These are phyloP conservation scores for Umbelopsis sp. DNA, from an alignment of 192 early-diverging fungal species.

Conservation along the genomic window DNA sequence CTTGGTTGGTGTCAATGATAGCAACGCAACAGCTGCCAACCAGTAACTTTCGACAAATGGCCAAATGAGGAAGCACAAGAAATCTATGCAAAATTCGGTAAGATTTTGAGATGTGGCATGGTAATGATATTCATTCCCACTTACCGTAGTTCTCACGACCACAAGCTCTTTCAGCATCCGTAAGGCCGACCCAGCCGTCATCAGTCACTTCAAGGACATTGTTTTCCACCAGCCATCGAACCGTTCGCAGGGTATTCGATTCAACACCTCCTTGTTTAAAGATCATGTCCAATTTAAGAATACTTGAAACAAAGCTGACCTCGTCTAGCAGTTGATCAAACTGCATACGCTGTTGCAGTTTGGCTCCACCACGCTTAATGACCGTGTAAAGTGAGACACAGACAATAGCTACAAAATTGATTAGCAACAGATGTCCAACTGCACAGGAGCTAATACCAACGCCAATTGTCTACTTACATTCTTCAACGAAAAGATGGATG, in stretches of 20 bases:
- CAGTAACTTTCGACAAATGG: slow-evolving; percentile 90
- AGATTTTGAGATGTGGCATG: no score
- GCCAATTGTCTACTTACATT: slow-evolving; percentile 55
- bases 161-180: slow-evolving; percentile 50
- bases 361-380: slow-evolving; percentile 75
- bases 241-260: slow-evolving; percentile 61
- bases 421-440: no score
- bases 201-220: slow-evolving; percentile 48
- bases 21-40: slow-evolving; percentile 57
- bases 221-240: slow-evolving; percentile 57
- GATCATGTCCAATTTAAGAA: slow-evolving; percentile 82
- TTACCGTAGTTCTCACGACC: slow-evolving; percentile 68
- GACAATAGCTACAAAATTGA: slow-evolving; percentile 76
- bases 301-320: slow-evolving; percentile 71
- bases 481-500: slow-evolving; percentile 55
- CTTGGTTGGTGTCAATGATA: slow-evolving; percentile 42
- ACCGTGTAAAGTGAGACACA: slow-evolving; percentile 77
- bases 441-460: no score
- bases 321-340: slow-evolving; percentile 59
- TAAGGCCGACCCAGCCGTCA: slow-evolving; percentile 51
- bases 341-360: slow-evolving; percentile 63
- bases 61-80: slow-evolving; percentile 84
- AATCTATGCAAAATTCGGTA: slow-evolving; percentile 48
- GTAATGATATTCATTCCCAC: no score
- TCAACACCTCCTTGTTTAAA: slow-evolving; percentile 74